Conservation (phyloP, 169 alveolate genomes). For the Eimeria falciformis region DNA sequence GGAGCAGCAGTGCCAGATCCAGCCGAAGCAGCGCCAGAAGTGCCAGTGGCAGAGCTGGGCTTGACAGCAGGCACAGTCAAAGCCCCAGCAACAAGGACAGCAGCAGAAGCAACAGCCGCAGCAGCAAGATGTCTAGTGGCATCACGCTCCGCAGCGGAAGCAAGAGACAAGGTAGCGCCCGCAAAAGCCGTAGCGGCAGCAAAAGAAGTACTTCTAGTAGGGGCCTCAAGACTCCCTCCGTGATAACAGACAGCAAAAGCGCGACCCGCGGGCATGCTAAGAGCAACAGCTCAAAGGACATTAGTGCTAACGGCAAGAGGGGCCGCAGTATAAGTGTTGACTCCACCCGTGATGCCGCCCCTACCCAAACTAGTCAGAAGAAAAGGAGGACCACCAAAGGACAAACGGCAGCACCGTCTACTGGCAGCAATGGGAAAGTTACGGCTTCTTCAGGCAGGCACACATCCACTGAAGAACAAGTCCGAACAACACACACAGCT, state of each 20-base stretch:
- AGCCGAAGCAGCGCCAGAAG: conserved; percentile 16
- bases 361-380: not conserved
- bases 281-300: too few species aligned
- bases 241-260: not conserved
- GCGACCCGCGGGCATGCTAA: too few species aligned
- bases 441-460: too few species aligned
- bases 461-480: not conserved
- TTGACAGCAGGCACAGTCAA: not conserved
- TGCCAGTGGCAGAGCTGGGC: not conserved
- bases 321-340: too few species aligned
- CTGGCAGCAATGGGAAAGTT: not conserved
- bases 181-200: conserved; percentile 2
- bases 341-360: too few species aligned
- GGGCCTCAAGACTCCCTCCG: too few species aligned
- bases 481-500: not conserved
- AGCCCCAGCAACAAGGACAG: not conserved
- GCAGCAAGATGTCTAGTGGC: too few species aligned
- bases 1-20: not conserved
- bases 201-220: not conserved
- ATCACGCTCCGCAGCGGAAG: not conserved
- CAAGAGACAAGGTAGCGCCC: too few species aligned
- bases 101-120: not conserved
- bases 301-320: too few species aligned
- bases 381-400: not conserved
- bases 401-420: not conserved